phyloP scores from a whole-genome alignment of 2,329 filamentous ascomycete species.

The Colletotrichum filicis region DNA sequence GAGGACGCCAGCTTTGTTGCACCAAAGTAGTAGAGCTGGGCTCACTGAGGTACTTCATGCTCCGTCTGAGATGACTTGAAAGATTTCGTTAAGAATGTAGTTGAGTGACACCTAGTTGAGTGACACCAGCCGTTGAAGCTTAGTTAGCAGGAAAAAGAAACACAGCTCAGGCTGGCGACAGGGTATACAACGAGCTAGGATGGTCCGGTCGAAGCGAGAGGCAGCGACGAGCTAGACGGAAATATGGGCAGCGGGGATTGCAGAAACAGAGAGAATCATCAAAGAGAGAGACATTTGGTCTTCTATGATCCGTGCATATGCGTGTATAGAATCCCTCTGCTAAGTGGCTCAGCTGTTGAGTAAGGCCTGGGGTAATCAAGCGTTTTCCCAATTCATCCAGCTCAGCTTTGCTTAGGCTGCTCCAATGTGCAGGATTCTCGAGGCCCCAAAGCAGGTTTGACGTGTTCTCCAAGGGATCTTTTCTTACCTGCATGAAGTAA shows the following conservation, averaged over 20 bases:
- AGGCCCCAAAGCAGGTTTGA: conserved; percentile 9
- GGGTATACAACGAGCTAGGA: conserved; percentile 7
- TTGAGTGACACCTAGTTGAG: background rate
- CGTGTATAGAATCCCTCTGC: background rate
- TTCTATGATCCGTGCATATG: conserved; percentile 16
- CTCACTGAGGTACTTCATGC: background rate
- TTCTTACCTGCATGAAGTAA: conserved; percentile 7
- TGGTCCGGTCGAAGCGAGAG: conserved; percentile 4
- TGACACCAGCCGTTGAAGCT: background rate
- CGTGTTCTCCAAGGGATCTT: conserved; percentile 1
- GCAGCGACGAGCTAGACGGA: conserved; percentile 12
- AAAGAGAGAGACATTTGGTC: background rate
- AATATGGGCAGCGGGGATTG: background rate
- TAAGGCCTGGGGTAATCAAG: background rate
- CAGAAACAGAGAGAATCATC: background rate
- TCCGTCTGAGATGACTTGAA: too few relatives aligned
- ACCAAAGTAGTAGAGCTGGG: background rate
- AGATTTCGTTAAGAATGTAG: too few relatives aligned
- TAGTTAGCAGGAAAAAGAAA: background rate
- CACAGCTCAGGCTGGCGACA: background rate
- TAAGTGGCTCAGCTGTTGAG: background rate
- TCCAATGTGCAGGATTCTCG: background rate
- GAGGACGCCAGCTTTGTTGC: background rate
- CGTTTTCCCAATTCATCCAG: background rate
- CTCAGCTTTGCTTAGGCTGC: background rate